Evolutionary conservation across 192 early-diverging fungal species (phyloP), one percentile per base, ranked within the genome.

Genomic region (Obelidium mucronatum): DNA sequence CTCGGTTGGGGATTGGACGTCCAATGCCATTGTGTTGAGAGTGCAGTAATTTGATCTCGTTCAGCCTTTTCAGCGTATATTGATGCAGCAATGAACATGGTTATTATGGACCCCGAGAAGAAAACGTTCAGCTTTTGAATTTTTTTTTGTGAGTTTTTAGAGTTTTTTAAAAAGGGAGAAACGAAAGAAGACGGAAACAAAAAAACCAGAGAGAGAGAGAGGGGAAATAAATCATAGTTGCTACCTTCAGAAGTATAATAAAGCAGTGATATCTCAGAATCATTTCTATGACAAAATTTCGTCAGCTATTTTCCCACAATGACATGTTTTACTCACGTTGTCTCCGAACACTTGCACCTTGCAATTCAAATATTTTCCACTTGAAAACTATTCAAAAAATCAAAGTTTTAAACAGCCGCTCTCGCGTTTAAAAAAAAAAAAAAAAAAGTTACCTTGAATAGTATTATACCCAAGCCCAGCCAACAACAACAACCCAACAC

Each of bases 221-320:
- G n/a, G n/a, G n/a, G n/a, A n/a, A n/a, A n/a, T n/a, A n/a, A n/a
- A n/a, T n/a, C n/a, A n/a, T n/a, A n/a, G n/a, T n/a, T n/a, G n/a
- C n/a, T 24, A 84, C 37, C 58, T 85, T 85, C 53, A 85, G 74
- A 5, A 85, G 62, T 13, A 85, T 48, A 19, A 85, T 56, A 51
- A 85, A 85, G 33, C 81, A 51, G 44, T 85, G 84, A 74, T 80
- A 75, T 48, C 79, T 76, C 0, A 85, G 59, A 17, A 81, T 30
- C 69, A 75, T 74, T 30, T 67, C 70, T 79, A n/a, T n/a, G n/a
- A n/a, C n/a, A n/a, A n/a, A n/a, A n/a, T n/a, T n/a, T n/a, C n/a
- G n/a, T n/a, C n/a, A n/a, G n/a, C n/a, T n/a, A n/a, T n/a, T n/a
- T n/a, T n/a, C n/a, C n/a, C n/a, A n/a, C n/a, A n/a, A n/a, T n/a